Evolutionary conservation across 2,329 filamentous ascomycete species (phyloP), one percentile per base, ranked within the genome.

Genomic region (Calonectria multiphialidica): DNA sequence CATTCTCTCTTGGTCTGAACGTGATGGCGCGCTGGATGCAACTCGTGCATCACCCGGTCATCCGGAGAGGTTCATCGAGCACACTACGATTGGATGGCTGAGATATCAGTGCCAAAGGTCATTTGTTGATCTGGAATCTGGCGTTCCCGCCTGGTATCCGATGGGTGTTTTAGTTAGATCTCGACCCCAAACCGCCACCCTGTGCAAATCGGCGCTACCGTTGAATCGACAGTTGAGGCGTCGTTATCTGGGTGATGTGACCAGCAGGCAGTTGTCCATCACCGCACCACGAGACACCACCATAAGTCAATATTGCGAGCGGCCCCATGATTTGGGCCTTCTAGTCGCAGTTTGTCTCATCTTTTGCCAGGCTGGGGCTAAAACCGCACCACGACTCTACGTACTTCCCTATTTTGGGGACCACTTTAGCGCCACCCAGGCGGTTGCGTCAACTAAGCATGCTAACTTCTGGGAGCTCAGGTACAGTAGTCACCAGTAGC

Each of bases 371-470:
- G 35, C 57, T 53, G 49, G 44, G 69, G 64, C 69, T 64, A 71
- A 77, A 77, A 77, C 77, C 75, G 75, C 73, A 75, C 75, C 74
- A 76, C 71, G 68, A 64, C 70, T 71, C 62, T 77, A 71, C 65
- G 62, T 30, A 30, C 28, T 30, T 68, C 70, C 47, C 66, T 72
- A 59, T 73, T 62, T 62, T 75, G 66, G 68, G 71, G 55, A 45
- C 61, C 64, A 37, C 70, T 49, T 40, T 53, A 66, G 71, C 70
- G 76, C 75, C 62, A 64, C 71, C 44, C 40, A 65, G 47, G 70
- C 62, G 59, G 68, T 71, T 77, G 70, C 68, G 66, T 72, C 50
- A 49, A 55, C 68, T 63, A 72, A 53, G 64, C 69, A 59, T 21
- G 59, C 57, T 63, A 63, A 68, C 59, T 50, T 44, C 15, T 66